Evolutionary conservation across 208 protist genomes (phyloP).

Genomic region (Angomonas deanei): DNA sequence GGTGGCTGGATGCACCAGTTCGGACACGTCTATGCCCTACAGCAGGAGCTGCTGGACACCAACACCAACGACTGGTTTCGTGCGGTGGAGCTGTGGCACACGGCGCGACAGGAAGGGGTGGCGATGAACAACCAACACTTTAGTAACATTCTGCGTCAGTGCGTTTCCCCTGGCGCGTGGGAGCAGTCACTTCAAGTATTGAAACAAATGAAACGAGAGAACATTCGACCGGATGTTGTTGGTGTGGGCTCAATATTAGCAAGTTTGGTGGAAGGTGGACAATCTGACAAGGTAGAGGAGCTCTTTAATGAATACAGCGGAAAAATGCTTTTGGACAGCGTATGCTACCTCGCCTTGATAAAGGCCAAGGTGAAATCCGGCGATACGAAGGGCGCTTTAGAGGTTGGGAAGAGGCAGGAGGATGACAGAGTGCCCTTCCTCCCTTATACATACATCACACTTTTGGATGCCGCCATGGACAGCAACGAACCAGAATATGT

Average conservation of each 20-base stretch:
- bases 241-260: conserved; percentile 59
- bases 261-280: conserved; percentile 43
- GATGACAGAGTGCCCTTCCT: conserved; percentile 51
- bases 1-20: conserved; percentile 91
- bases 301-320: conserved; percentile 40
- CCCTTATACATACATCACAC: conserved; percentile 57
- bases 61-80: conserved; percentile 74
- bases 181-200: conserved; percentile 52
- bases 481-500: conserved; percentile 44
- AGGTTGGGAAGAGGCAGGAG: conserved; percentile 46
- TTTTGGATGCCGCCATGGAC: conserved; percentile 50
- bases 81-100: conserved; percentile 80
- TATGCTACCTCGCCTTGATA: conserved; percentile 76
- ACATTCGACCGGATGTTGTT: conserved; percentile 62
- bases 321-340: conserved; percentile 70
- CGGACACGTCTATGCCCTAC: conserved; percentile 83
- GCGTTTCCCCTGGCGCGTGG: conserved; percentile 58
- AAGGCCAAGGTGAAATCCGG: conserved; percentile 35
- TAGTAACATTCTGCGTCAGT: conserved; percentile 74
- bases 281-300: conserved; percentile 32
- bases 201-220: conserved; percentile 57
- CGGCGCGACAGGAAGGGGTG: conserved; percentile 71
- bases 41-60: conserved; percentile 76
- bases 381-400: conserved; percentile 27
- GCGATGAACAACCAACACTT: conserved; percentile 71